phyloP scores from a whole-genome alignment of 2,329 filamentous ascomycete genomes.

The Orbilia brochopaga region DNA sequence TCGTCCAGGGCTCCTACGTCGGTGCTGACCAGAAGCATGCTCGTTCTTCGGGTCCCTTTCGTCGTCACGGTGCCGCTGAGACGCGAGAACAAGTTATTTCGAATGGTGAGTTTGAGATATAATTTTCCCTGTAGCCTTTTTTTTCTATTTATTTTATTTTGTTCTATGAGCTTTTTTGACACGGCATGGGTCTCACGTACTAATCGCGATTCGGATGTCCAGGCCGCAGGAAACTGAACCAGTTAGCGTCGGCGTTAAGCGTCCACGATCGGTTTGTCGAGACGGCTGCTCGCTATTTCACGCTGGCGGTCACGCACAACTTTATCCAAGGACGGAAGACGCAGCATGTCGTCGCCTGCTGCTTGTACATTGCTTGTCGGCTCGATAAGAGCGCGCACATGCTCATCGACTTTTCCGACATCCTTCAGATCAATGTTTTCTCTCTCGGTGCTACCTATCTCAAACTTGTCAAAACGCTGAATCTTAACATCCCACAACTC shows the following conservation, averaged over 20 bases:
- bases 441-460: constrained; percentile 78
- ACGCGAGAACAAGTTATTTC: constrained; percentile 68
- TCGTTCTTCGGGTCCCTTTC: constrained; percentile 66
- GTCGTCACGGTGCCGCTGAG: constrained; percentile 66
- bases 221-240: constrained; percentile 61
- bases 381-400: constrained; percentile 80
- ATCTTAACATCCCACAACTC: constrained; percentile 73
- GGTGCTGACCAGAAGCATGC: constrained; percentile 83
- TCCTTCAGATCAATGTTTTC: constrained; percentile 86
- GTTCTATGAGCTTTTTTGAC: constrained; percentile 20
- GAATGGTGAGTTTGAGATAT: constrained; percentile 58
- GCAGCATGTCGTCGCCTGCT: constrained; percentile 84
- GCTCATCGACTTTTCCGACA: constrained; percentile 93
- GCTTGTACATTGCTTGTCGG: constrained; percentile 86
- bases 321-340: constrained; percentile 86
- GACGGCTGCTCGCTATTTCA: constrained; percentile 74
- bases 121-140: constrained; percentile 27
- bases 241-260: constrained; percentile 64
- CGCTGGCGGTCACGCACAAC: constrained; percentile 74
- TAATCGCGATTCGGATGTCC: constrained; percentile 48
- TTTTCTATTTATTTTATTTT: constrained; percentile 43
- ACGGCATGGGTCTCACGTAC: constrained; percentile 19
- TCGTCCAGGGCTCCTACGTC: constrained; percentile 89
- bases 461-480: constrained; percentile 71
- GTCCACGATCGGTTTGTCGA: constrained; percentile 70